Conservation (phyloP, 179 eudicot species). For the Silene noctiflora region DNA sequence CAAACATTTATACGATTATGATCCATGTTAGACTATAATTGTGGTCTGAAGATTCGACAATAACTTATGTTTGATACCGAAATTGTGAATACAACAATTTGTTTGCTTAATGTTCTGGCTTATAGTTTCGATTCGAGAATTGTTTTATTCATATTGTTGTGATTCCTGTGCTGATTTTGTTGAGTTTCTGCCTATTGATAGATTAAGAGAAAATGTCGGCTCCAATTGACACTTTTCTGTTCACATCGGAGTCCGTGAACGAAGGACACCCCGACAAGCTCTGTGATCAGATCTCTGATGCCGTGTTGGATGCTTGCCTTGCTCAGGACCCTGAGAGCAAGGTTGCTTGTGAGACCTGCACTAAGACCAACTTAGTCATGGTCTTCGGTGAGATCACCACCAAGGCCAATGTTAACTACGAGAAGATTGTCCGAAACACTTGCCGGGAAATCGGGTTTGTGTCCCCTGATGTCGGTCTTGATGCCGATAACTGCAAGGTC, state of each 20-base stretch:
- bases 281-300: conserved; percentile 7
- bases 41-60: no score
- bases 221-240: conserved; percentile 1
- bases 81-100: background rate
- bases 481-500: conserved; percentile 56
- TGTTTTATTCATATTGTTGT: background rate
- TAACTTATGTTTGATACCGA: no score
- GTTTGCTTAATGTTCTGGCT: background rate
- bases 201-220: background rate
- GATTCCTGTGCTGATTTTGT: background rate
- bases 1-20: no score
- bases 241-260: conserved; percentile 6
- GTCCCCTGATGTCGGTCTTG: conserved; percentile 77
- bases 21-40: no score
- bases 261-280: conserved; percentile 12
- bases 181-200: background rate
- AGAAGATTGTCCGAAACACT: conserved; percentile 7
- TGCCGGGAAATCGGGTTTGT: conserved; percentile 63
- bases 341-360: conserved; percentile 20
- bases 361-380: conserved; percentile 17
- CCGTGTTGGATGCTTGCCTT: conserved; percentile 12
- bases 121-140: background rate
- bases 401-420: background rate
- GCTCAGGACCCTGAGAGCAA: conserved; percentile 20
- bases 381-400: conserved; percentile 13